Percentiles rank a stretch among this genome's conserved stretches.
phyloP scores from a whole-genome alignment of 1,284 basidiomycete species.

The Trametes sp. region DNA sequence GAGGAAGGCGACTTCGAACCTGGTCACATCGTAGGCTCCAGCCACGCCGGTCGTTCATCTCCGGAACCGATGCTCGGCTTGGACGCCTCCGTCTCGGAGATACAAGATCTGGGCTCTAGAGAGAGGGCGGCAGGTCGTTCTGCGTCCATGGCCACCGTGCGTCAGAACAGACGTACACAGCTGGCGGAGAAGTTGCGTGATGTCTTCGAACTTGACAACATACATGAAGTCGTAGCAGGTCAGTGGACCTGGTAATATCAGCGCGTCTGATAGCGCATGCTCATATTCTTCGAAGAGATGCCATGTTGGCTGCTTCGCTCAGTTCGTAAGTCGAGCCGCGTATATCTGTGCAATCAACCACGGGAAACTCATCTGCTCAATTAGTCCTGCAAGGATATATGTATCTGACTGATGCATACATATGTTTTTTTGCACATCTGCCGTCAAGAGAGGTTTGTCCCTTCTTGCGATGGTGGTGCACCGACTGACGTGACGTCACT shows the following conservation, averaged over 20 bases:
- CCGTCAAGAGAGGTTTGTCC: conserved; percentile 74
- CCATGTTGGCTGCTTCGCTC: conserved; percentile 89
- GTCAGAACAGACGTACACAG: conserved; percentile 70
- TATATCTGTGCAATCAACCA: too few species aligned
- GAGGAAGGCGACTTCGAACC: conserved; percentile 66
- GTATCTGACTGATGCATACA: conserved; percentile 90
- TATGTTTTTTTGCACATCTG: conserved; percentile 98
- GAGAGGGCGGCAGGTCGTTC: conserved; percentile 33
- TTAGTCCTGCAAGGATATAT: conserved; percentile 96
- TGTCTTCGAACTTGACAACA: conserved; percentile 82
- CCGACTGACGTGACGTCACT: conserved; percentile 23
- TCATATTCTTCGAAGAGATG: conserved; percentile 65
- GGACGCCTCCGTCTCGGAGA: conserved; percentile 18
- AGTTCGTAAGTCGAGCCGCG: conserved; percentile 69
- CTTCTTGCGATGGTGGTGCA: too few species aligned
- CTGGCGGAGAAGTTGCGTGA: conserved; percentile 87
- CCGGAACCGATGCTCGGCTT: conserved; percentile 26
- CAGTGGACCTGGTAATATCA: conserved; percentile 27
- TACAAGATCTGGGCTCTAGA: conserved; percentile 4
- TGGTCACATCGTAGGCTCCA: conserved; percentile 26
- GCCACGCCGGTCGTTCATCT: conserved; percentile 25
- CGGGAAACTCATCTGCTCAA: background rate
- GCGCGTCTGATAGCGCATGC: conserved; percentile 1
- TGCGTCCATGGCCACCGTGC: conserved; percentile 75
- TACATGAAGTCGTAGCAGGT: conserved; percentile 87